Evolutionary conservation across 495 filamentous ascomycete species (phyloP).

Genomic region (Lasiosphaeria ovina): DNA sequence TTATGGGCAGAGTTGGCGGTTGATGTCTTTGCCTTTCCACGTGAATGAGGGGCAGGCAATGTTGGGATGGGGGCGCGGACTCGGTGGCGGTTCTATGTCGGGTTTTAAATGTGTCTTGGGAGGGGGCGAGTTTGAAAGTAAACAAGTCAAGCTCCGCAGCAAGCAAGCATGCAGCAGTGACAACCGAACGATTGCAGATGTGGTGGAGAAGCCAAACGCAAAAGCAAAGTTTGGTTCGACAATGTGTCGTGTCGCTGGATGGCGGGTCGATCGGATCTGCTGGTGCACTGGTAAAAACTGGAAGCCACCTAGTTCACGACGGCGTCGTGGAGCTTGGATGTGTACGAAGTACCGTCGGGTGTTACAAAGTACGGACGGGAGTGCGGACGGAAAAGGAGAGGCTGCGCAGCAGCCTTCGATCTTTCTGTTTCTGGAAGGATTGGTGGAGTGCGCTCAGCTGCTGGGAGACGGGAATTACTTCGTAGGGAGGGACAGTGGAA

Average conservation of each 20-base stretch:
- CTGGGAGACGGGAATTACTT: slow-evolving; percentile 5
- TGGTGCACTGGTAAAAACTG: background rate
- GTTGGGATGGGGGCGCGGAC: background rate
- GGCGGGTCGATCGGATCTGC: background rate
- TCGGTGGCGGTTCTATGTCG: background rate
- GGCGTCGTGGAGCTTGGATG: too few species aligned
- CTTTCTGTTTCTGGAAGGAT: slow-evolving; percentile 5
- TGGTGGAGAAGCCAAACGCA: background rate
- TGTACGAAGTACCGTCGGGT: too few species aligned
- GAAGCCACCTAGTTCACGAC: too few species aligned
- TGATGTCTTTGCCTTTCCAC: background rate
- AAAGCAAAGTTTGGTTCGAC: background rate
- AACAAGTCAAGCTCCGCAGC: background rate
- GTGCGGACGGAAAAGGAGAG: background rate
- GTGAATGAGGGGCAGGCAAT: background rate
- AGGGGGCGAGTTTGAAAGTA: background rate
- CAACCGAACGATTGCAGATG: background rate
- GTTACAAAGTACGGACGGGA: too few species aligned
- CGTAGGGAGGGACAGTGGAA: too few species aligned
- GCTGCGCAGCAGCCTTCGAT: background rate
- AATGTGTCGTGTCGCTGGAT: background rate
- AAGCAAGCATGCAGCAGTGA: background rate
- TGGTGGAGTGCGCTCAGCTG: background rate
- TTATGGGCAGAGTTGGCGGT: background rate
- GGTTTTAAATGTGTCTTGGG: background rate